Evolutionary conservation across 257 asterid genomes (phyloP).

Genomic region (Jacaranda mimosifolia): DNA sequence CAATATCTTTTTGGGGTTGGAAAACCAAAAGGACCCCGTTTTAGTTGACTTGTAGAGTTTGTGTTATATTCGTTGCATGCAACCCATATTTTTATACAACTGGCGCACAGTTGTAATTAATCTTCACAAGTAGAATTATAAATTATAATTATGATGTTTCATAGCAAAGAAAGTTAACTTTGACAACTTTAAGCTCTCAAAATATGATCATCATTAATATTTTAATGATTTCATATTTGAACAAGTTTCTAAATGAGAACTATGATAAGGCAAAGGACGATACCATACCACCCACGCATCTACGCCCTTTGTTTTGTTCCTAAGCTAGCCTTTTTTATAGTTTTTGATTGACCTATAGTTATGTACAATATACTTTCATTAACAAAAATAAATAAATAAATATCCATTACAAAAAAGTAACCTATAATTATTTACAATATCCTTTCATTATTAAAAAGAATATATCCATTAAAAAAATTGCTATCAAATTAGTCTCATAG

Average conservation of each 20-base stretch:
- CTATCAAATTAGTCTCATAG: no score
- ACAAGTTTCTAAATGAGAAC: background rate
- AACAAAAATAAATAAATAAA: no score
- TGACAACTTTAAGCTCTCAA: constrained; percentile 12
- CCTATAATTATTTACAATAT: no score
- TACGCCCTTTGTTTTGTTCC: constrained; percentile 6
- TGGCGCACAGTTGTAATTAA: constrained; percentile 37
- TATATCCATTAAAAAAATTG: no score
- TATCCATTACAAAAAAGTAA: no score
- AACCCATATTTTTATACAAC: constrained; percentile 29
- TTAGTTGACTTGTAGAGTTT: constrained; percentile 38
- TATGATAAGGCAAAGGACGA: background rate
- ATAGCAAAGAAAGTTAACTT: background rate
- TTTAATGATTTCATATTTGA: constrained; percentile 1
- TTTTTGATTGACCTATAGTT: background rate
- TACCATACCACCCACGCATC: background rate
- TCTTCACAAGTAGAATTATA: background rate
- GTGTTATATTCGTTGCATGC: background rate
- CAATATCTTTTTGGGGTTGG: no score
- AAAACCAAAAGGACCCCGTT: background rate
- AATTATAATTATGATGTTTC: background rate
- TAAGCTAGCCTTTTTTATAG: background rate
- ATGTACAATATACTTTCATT: background rate
- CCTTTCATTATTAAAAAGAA: no score
- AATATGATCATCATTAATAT: background rate